Conservation (phyloP, 805 yeast genomes). For the Limtongozyma cylindracea region DNA sequence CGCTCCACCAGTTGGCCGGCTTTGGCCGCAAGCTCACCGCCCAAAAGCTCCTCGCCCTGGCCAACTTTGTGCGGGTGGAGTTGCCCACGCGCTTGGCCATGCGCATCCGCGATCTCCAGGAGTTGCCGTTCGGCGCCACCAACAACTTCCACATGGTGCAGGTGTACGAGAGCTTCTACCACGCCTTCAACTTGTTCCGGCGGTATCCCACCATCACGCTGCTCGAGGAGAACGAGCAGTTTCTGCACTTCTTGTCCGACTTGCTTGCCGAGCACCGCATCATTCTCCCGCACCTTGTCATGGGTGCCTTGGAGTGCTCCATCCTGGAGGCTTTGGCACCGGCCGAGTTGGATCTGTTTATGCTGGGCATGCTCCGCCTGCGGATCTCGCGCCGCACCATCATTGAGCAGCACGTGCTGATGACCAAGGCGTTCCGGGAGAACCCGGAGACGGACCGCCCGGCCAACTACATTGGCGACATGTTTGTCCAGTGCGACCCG, state of each 20-base stretch:
- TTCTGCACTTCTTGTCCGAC: constrained; percentile 35
- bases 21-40: constrained; percentile 60
- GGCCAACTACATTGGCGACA: constrained; percentile 44
- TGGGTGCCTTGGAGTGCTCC: constrained; percentile 77
- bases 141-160: constrained; percentile 69
- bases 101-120: constrained; percentile 56
- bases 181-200: constrained; percentile 69
- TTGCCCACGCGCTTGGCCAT: constrained; percentile 66
- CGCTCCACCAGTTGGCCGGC: constrained; percentile 73
- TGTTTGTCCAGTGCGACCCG: constrained; percentile 60
- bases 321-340: constrained; percentile 33
- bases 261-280: constrained; percentile 60
- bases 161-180: constrained; percentile 74
- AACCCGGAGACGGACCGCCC: constrained; percentile 22
- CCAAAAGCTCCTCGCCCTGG: constrained; percentile 58
- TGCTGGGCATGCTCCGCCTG: constrained; percentile 58
- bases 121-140: constrained; percentile 60
- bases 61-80: constrained; percentile 73
- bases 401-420: constrained; percentile 73
- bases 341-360: constrained; percentile 38
- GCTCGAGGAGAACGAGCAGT: constrained; percentile 48
- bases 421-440: constrained; percentile 34
- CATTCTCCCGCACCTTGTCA: constrained; percentile 69
- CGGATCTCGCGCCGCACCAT: constrained; percentile 77
- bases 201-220: constrained; percentile 41